Evolutionary conservation across 441 rosid species (phyloP).

Genomic region (Adansonia grandidieri): DNA sequence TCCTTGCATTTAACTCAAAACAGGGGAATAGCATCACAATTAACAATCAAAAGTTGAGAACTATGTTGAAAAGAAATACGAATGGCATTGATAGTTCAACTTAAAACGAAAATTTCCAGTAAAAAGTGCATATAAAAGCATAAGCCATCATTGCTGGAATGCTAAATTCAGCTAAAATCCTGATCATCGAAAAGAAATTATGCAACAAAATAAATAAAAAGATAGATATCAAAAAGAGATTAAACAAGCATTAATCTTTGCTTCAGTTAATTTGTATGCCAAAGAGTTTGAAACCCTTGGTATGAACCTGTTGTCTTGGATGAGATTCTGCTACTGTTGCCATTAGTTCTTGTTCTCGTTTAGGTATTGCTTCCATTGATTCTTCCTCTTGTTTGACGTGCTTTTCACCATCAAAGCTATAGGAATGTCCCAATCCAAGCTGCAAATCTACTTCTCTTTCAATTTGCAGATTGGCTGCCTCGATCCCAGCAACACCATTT

Average conservation of each 20-base stretch:
- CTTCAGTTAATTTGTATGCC: conserved; percentile 44
- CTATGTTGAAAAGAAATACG: too few relatives aligned
- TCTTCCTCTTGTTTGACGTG: conserved; percentile 9
- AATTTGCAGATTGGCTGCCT: neutral
- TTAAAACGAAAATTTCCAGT: neutral
- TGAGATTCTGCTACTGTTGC: neutral
- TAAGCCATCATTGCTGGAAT: conserved; percentile 15
- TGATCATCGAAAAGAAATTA: neutral
- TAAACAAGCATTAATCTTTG: neutral
- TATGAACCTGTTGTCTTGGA: neutral
- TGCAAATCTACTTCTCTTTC: conserved; percentile 29
- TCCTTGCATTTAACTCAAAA: too few relatives aligned
- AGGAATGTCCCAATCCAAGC: conserved; percentile 25
- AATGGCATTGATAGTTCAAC: neutral
- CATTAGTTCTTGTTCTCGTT: conserved; percentile 2
- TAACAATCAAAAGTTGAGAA: too few relatives aligned
- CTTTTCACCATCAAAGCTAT: neutral
- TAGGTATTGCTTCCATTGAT: neutral
- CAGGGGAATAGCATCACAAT: too few relatives aligned
- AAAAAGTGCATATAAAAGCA: neutral
- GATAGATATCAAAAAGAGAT: neutral
- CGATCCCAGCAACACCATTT: neutral
- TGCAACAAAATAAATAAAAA: neutral
- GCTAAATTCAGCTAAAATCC: neutral
- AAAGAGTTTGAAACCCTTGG: conserved; percentile 48